phyloP scores from a whole-genome alignment of 176 grass and related monocot species.

The Juncus inflexus region DNA sequence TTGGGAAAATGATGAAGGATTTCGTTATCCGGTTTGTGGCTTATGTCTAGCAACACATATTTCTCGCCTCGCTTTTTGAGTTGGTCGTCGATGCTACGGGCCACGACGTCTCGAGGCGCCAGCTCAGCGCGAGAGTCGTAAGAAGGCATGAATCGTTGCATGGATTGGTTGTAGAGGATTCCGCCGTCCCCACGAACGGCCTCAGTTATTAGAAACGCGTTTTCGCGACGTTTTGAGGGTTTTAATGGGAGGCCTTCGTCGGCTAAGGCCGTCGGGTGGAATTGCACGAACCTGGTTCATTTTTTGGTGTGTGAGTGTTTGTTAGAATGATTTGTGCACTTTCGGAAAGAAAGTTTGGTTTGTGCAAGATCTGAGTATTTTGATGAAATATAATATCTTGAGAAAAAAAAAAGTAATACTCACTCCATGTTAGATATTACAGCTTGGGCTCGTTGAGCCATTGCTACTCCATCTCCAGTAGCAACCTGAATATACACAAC shows the following conservation, averaged over 20 bases:
- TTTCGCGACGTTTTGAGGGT: slow-evolving; percentile 62
- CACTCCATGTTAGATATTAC: slow-evolving; percentile 99
- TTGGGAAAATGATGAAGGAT: slow-evolving; percentile 88
- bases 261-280: slow-evolving; percentile 89
- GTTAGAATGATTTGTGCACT: no score
- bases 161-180: slow-evolving; percentile 83
- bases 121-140: slow-evolving; percentile 82
- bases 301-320: neutral
- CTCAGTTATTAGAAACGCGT: slow-evolving; percentile 91
- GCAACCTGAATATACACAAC: slow-evolving; percentile 52
- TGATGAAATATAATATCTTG: neutral
- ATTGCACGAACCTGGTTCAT: slow-evolving; percentile 84
- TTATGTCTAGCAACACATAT: slow-evolving; percentile 82
- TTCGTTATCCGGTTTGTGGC: slow-evolving; percentile 68
- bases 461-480: slow-evolving; percentile 96
- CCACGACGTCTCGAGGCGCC: slow-evolving; percentile 82
- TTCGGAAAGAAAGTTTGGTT: no score
- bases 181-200: slow-evolving; percentile 93
- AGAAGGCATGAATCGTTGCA: slow-evolving; percentile 84
- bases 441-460: slow-evolving; percentile 86
- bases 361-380: no score
- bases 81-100: slow-evolving; percentile 93
- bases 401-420: slow-evolving; percentile 31
- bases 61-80: slow-evolving; percentile 83
- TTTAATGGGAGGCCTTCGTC: slow-evolving; percentile 87